Base-by-base conservation (phyloP, 768 basidiomycete species). In the Galerina sulciceps region DNA sequence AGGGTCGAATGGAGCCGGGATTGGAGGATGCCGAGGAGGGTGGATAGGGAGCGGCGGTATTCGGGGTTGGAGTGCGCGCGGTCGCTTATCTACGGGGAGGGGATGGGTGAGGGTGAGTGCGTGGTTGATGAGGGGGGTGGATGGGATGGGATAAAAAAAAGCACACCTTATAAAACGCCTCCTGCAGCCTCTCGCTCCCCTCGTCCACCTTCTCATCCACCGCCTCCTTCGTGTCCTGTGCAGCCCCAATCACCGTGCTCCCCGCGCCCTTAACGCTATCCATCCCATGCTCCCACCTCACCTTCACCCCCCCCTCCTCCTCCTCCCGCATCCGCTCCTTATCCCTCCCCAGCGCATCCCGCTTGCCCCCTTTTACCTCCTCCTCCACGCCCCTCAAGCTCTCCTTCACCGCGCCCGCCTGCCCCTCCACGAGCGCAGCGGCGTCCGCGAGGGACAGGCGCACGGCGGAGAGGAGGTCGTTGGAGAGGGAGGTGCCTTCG, bases 391-490 rank as follows among this genome's bases (percentile, higher is more conserved):
- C 71, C 14, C 88, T 76, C 2, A 91, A 71, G 15, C 70, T 73
- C 35, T 84, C 74, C 55, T 88, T 88, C 0, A 85, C 79, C 1
- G 65, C 60, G 3, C 76, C 73, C 0, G 88, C 90, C 50, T 78
- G 76, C 0, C 69, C 64, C 61, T 89, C 84, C 17, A 90, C 58
- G 15, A 80, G 70, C 51, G 88, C 88, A 0, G 88, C 88, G 0
- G 84, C 81, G 55, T 91, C 87, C 0, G 89, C 88, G 43, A 90
- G 72, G 2, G 86, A 80, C 31, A 89, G 79, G 0, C 90, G 84
- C 1, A 79, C 63, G 61, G 90, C 85, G 26, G 88, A 89, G 5
- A 86, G 77, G 63, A 90, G 81, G 69, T 91, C 89, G 53, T 77
- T 71, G 62, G 88, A 75, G 22, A 89, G 73, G 35, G 79, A 78